Base-by-base conservation (phyloP, 257 asterid genomes). In the Solanum pennellii region DNA sequence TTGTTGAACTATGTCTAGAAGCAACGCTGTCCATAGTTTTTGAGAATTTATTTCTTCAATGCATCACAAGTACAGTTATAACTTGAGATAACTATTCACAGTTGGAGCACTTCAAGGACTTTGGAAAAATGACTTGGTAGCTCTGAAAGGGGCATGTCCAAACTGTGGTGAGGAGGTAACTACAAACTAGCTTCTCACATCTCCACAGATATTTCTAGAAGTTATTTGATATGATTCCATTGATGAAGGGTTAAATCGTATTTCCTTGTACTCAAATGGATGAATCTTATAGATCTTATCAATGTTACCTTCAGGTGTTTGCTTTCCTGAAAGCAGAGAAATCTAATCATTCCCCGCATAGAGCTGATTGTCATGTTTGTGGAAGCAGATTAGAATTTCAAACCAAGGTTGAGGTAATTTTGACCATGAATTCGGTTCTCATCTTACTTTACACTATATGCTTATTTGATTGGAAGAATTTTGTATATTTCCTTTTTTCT, bases 131-230 rank as follows among this genome's bases (percentile, higher is more conserved):
- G 94, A 96, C 90, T 90, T 95, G 95, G 99, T 96, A 86, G 99
- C 99, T 6, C 86, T 97, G 86, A 97, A 95, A 92, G 99, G 99
- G 65, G 92, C 89, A 33, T 97, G 99, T 90, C 99, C 99, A 5
- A 94, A 95, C 93, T 97, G 99, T 56, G 96, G 99, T 23, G 99
- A 97, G 90, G 97, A 97, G 98, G 99, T 95, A 88, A 91, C 90
- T 87, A 86, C 83, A 18, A 42, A 56, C 42, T 45, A 23, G 33
- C 49, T 42, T 41, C 73, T 33, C 33, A 39, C 56, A 56, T 56
- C 44, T 39, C 20, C 45, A 33, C 44, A 82, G 12, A 31, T 49
- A 82, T 29, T 29, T 80, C 44, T 49, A 16, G 44, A 80, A 80
- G 85, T 52, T 49, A 47, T 49, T 18, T 82, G 85, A 29, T 49